Percentiles rank a stretch among this genome's conserved stretches.
Conservation (phyloP, 176 grass and related monocot genomes). For the Rhynchospora breviuscula region DNA sequence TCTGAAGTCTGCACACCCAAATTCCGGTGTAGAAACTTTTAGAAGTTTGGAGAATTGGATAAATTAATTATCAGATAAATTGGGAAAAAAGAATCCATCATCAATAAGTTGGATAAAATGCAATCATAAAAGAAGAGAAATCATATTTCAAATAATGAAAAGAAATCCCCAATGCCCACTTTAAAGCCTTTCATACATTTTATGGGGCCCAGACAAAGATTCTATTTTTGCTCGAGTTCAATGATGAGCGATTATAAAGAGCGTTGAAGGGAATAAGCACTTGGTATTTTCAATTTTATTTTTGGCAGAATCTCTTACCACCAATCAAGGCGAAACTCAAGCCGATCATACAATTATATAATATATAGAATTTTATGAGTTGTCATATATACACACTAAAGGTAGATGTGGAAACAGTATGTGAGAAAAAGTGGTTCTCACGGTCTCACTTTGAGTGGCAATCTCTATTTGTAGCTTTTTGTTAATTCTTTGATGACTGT, state of each 20-base stretch:
- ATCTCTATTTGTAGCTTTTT: background rate
- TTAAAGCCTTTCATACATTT: background rate
- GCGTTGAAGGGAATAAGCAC: conserved; percentile 9
- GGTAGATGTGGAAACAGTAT: background rate
- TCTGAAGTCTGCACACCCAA: too few species aligned
- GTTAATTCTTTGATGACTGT: background rate
- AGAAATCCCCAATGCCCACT: background rate
- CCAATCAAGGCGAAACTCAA: conserved; percentile 16
- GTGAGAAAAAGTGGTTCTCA: conserved; percentile 3
- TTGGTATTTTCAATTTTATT: too few species aligned
- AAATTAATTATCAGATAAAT: background rate
- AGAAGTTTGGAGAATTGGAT: too few species aligned
- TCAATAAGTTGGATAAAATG: background rate
- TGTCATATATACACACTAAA: background rate
- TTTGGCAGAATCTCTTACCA: conserved; percentile 13
- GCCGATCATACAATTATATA: background rate
- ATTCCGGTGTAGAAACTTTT: too few species aligned
- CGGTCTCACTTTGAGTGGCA: background rate
- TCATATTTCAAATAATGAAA: background rate
- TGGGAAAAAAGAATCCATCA: background rate
- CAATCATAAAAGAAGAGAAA: conserved; percentile 9
- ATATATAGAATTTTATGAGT: background rate
- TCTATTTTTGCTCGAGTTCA: background rate
- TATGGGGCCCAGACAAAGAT: background rate
- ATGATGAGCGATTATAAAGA: conserved; percentile 15